Base-by-base conservation (phyloP, 23 red algal species). In the Gracilaria gracilis region DNA sequence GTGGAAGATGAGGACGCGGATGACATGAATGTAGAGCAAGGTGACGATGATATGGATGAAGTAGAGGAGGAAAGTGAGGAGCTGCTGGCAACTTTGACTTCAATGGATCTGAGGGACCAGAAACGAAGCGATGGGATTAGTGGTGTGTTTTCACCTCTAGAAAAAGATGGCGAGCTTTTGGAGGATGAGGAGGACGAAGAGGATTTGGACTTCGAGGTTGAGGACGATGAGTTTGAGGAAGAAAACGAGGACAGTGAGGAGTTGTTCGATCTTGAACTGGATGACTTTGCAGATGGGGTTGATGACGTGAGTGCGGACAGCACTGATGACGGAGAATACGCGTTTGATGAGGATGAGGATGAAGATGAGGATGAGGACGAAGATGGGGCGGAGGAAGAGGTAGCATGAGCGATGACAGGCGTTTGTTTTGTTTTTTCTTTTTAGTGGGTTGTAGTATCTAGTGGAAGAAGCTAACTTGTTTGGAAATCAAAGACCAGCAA, bases 1-100 rank as follows among this genome's bases (percentile, higher is more conserved):
- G 27, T 70, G 21, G 61, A 91, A 23, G 73, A 84, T 78, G 87
- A 50, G 25, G 69, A 70, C 28, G 57, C 72, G 31, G 42, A 46
- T 57, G 69, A 24, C 4, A 4, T 79, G 31, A 70, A 80, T 50
- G 55, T 50, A 9, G 86, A 89, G 23, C 77, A 75, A 28, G 75
- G 83, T 83, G 88, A 83, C 2, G 47, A 74, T 1, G 65, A 84
- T 35, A 47, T 44, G 39, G 89, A 84, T 14, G 80, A 65, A 15
- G 78, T 79, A 76, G 79, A 37, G 21, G 89, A 92, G 77, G 87
- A 90, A 72, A 77, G 67, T 36, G 75, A 71, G 32, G 75, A 90
- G 58, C 58, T 90, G 57, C 40, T 90, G 44, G 87, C 74, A 9
- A 48, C 73, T 33, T 69, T 90, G 55, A 28, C 65, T 19, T 49